A percentile compares a stretch with the other conserved stretches of the same genome.
phyloP scores from a whole-genome alignment of 306 rosid genomes.

The Prunus armeniaca region DNA sequence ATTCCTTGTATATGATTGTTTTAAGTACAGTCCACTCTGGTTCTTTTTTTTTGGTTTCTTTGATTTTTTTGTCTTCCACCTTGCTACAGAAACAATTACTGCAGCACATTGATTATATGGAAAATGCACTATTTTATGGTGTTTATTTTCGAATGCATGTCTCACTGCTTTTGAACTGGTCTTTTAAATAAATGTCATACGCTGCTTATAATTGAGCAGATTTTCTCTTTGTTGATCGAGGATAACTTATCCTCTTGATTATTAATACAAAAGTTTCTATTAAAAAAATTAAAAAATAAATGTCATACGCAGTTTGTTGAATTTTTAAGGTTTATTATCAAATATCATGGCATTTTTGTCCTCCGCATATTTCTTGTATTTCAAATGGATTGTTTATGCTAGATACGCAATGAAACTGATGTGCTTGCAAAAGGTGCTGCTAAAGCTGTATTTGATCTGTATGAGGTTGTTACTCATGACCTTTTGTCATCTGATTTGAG shows the following conservation, averaged over 20 bases:
- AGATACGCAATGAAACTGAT: constrained; percentile 74
- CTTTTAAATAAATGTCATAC: not conserved
- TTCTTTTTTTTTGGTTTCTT: not conserved
- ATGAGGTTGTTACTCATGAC: constrained; percentile 82
- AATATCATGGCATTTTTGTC: not conserved
- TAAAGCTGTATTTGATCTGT: constrained; percentile 67
- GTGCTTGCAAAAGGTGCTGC: constrained; percentile 82
- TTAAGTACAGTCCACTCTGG: not conserved
- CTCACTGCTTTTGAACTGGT: not conserved
- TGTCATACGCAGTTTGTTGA: constrained; percentile 1
- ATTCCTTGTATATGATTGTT: not conserved
- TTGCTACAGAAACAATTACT: not conserved
- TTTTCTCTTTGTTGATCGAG: too few relatives aligned
- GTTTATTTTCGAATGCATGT: too few relatives aligned
- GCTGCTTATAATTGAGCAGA: too few relatives aligned
- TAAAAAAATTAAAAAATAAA: not conserved
- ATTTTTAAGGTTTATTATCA: not conserved
- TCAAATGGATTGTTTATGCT: constrained; percentile 26
- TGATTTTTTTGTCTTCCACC: not conserved
- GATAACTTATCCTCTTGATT: too few relatives aligned
- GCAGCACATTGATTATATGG: not conserved
- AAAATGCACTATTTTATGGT: not conserved
- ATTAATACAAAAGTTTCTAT: too few relatives aligned
- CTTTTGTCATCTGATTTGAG: constrained; percentile 74
- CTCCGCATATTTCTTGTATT: not conserved